Conservation (phyloP, 352 stramenopile genomes). For the Phytophthora capsici region DNA sequence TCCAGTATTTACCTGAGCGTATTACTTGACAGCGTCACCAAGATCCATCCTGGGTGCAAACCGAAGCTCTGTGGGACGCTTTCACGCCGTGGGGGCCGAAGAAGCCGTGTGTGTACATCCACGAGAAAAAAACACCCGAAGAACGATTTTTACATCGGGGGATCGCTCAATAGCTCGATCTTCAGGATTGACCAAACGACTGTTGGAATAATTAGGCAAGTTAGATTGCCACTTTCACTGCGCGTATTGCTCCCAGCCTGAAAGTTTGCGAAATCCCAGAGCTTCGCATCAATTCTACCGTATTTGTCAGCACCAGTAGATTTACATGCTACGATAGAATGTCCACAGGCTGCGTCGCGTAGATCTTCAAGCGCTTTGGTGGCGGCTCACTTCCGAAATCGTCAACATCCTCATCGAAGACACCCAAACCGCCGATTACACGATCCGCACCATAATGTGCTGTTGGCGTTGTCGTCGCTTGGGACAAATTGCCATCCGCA, state of each 20-base stretch:
- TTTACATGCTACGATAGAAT: conserved; percentile 41
- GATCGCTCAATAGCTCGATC: no score
- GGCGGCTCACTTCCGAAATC: conserved; percentile 25
- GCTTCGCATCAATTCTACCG: conserved; percentile 24
- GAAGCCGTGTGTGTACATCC: conserved; percentile 89
- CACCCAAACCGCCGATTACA: conserved; percentile 56
- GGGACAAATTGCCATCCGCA: conserved; percentile 49
- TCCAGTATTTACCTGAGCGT: no score
- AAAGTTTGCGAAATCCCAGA: conserved; percentile 38
- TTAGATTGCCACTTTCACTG: no score
- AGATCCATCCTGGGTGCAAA: conserved; percentile 58
- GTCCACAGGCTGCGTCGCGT: conserved; percentile 10
- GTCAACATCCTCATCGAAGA: conserved; percentile 3
- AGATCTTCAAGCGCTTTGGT: conserved; percentile 43
- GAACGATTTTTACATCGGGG: conserved; percentile 80
- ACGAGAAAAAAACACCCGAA: conserved; percentile 80
- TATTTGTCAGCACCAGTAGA: conserved; percentile 25
- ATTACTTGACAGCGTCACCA: no score
- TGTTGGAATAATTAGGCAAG: no score
- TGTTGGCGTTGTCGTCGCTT: conserved; percentile 10
- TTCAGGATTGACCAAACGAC: no score
- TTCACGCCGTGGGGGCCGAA: conserved; percentile 78
- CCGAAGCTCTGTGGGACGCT: conserved; percentile 78
- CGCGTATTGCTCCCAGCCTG: conserved; percentile 48
- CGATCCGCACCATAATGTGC: conserved; percentile 39